Conservation (phyloP, 768 basidiomycete genomes). For the Amanita phalloides region DNA sequence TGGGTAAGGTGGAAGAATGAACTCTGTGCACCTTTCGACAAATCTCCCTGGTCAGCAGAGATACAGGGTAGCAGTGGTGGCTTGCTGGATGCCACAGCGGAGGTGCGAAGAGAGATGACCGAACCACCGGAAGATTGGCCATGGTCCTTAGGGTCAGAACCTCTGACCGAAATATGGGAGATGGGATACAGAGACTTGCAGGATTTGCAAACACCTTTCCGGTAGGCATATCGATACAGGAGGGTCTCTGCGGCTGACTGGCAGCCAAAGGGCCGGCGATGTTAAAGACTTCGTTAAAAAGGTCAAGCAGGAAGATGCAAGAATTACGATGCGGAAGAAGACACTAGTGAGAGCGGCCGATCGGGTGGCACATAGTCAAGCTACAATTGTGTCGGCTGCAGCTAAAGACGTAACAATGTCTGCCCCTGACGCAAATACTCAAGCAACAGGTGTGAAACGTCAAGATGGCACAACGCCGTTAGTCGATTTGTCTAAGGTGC, state of each 20-base stretch:
- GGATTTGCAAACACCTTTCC: slow-evolving; percentile 58
- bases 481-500: slow-evolving; percentile 11
- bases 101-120: slow-evolving; percentile 40
- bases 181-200: slow-evolving; percentile 60
- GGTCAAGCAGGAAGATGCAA: slow-evolving; percentile 53
- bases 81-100: slow-evolving; percentile 52
- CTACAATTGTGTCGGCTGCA: slow-evolving; percentile 12
- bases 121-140: slow-evolving; percentile 51
- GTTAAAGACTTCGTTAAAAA: slow-evolving; percentile 68
- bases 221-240: slow-evolving; percentile 29
- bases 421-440: slow-evolving; percentile 6
- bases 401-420: slow-evolving; percentile 5
- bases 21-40: slow-evolving; percentile 70
- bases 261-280: slow-evolving; percentile 46
- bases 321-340: slow-evolving; percentile 44
- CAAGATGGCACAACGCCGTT: background rate
- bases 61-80: slow-evolving; percentile 39
- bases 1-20: slow-evolving; percentile 91
- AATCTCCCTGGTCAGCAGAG: slow-evolving; percentile 47
- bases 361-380: slow-evolving; percentile 16
- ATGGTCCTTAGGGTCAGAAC: slow-evolving; percentile 54
- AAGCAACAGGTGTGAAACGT: slow-evolving; percentile 9
- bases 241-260: slow-evolving; percentile 3
- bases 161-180: slow-evolving; percentile 75
- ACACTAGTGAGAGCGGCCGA: slow-evolving; percentile 22